Conservation (phyloP, 1,284 basidiomycete genomes). For the Cryptococcus sp. region DNA sequence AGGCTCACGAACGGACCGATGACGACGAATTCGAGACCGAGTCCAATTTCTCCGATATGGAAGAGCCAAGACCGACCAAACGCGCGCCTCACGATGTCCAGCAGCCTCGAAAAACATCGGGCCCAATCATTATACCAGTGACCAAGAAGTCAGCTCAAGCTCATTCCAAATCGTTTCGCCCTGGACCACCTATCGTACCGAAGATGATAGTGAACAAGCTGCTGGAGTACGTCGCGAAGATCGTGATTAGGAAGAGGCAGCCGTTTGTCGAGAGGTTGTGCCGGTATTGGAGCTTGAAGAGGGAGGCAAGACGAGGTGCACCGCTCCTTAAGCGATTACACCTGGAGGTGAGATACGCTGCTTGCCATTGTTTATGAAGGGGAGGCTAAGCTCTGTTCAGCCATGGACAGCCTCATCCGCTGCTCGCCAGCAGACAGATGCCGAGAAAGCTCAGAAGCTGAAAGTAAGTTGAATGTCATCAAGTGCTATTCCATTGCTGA, state of each 20-base stretch:
- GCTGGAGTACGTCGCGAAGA: conserved; percentile 70
- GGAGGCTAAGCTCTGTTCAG: conserved; percentile 33
- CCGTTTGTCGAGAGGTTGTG: conserved; percentile 79
- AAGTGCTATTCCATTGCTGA: background rate
- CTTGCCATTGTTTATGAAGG: background rate
- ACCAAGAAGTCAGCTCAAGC: conserved; percentile 58
- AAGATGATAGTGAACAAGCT: conserved; percentile 65
- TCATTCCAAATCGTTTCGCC: conserved; percentile 59
- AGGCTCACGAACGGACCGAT: conserved; percentile 22
- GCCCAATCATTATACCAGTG: conserved; percentile 17
- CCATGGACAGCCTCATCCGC: conserved; percentile 88
- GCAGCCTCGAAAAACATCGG: conserved; percentile 13
- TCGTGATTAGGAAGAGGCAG: conserved; percentile 72
- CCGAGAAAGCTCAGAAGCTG: conserved; percentile 83
- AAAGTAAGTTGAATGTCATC: conserved; percentile 58
- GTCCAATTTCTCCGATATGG: conserved; percentile 16
- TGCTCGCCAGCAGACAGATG: conserved; percentile 69
- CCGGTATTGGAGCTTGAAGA: conserved; percentile 95
- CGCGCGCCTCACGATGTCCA: background rate
- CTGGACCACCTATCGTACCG: conserved; percentile 60
- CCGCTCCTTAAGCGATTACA: conserved; percentile 91
- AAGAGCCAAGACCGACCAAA: conserved; percentile 3
- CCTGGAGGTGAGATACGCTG: conserved; percentile 63
- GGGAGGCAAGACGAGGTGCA: conserved; percentile 88
- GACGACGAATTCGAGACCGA: conserved; percentile 22